These are phyloP conservation scores for Blastocystis sp. DNA, from an alignment of 352 stramenopile species.

Conservation along the genomic window DNA sequence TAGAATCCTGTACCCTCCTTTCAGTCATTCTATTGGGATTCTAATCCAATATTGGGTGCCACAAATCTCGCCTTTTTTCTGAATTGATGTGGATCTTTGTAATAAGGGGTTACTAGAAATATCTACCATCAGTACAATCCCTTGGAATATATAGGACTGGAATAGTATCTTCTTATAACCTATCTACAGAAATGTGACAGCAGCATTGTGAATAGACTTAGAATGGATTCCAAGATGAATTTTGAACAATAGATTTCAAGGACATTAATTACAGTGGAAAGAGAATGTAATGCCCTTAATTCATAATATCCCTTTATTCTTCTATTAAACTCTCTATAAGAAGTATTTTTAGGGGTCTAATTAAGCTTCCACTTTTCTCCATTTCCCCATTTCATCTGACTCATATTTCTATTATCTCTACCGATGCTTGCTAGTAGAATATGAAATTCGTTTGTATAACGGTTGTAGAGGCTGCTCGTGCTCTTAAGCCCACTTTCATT, in stretches of 20 bases:
- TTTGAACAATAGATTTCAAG: too few relatives aligned
- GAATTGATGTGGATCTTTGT: too few relatives aligned
- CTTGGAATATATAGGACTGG: too few relatives aligned
- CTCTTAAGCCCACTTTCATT: conserved; percentile 28
- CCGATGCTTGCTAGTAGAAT: not conserved
- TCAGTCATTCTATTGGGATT: not conserved
- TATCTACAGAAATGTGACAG: too few relatives aligned
- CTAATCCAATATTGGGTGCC: not conserved
- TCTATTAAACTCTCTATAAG: not conserved
- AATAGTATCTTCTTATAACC: too few relatives aligned
- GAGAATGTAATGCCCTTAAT: not conserved
- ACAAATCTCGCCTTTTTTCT: not conserved
- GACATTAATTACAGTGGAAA: not conserved
- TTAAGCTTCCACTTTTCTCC: not conserved
- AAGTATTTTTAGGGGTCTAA: not conserved
- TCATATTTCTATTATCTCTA: not conserved
- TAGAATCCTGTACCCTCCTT: not conserved
- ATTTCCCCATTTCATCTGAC: conserved; percentile 14
- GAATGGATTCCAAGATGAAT: too few relatives aligned
- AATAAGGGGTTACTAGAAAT: too few relatives aligned
- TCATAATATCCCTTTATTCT: not conserved
- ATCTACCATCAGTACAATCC: too few relatives aligned
- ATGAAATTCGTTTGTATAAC: not conserved
- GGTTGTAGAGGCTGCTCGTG: conserved; percentile 1
- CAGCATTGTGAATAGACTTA: too few relatives aligned